phyloP scores from a whole-genome alignment of 1,284 basidiomycete species.

The Sporisorium graminicola region DNA sequence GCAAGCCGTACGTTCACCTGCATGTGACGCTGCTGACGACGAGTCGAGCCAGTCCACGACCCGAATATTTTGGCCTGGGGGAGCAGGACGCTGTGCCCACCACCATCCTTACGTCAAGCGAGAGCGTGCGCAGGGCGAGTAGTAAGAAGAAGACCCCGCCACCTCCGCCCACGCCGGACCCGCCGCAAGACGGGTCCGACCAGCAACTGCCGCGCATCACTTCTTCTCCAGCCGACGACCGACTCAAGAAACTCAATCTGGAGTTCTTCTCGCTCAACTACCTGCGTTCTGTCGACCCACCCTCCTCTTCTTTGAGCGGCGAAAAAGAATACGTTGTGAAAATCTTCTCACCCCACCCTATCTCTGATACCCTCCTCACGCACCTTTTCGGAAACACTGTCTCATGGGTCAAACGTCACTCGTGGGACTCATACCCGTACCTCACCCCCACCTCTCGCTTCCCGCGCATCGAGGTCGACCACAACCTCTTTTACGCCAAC shows the following conservation, averaged over 20 bases:
- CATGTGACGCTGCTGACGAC: constrained; percentile 92
- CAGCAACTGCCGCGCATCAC: background rate
- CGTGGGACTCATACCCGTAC: constrained; percentile 75
- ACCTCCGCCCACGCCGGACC: too few species aligned
- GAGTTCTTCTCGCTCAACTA: constrained; percentile 93
- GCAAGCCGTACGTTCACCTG: constrained; percentile 82
- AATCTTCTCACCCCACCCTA: constrained; percentile 81
- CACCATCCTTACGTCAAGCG: constrained; percentile 77
- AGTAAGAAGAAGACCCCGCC: constrained; percentile 11
- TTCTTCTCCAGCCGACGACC: too few species aligned
- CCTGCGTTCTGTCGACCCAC: constrained; percentile 75
- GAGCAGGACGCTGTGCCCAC: constrained; percentile 75
- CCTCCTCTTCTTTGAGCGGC: constrained; percentile 15
- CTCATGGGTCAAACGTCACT: constrained; percentile 84
- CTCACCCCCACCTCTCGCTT: constrained; percentile 78
- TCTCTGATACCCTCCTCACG: constrained; percentile 79
- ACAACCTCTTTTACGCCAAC: constrained; percentile 87
- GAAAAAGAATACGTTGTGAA: constrained; percentile 62
- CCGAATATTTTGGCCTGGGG: constrained; percentile 78
- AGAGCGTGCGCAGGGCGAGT: constrained; percentile 44
- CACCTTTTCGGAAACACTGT: constrained; percentile 53
- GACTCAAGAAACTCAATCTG: constrained; percentile 71
- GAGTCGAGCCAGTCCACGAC: constrained; percentile 75
- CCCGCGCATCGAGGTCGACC: constrained; percentile 81
- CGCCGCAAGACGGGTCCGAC: constrained; percentile 6